These are phyloP conservation scores for Calonectria fujianensis DNA, from an alignment of 2,329 filamentous ascomycete genomes.

Conservation along the genomic window DNA sequence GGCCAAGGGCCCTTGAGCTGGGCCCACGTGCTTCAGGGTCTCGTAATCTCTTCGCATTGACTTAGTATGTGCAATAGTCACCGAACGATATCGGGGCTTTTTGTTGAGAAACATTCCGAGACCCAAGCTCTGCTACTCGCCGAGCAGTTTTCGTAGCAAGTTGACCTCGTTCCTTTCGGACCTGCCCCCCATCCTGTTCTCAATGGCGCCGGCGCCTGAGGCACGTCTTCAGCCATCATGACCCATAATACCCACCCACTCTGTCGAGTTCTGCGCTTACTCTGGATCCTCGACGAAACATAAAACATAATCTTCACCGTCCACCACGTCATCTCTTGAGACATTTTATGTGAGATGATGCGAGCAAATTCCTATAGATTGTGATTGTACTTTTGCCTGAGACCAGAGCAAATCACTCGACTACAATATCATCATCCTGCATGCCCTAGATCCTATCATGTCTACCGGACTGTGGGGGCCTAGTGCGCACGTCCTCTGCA, in stretches of 20 bases:
- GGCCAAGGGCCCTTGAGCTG: conserved; percentile 1
- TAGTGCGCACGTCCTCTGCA: conserved; percentile 19
- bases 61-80: conserved; percentile 3
- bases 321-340: background rate
- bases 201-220: background rate
- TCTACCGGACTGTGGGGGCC: background rate
- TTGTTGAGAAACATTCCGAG: conserved; percentile 34
- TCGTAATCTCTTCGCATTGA: conserved; percentile 6
- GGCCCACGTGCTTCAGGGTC: conserved; percentile 35
- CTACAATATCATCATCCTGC: conserved; percentile 11
- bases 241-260: conserved; percentile 10
- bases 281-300: background rate
- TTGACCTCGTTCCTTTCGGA: conserved; percentile 1
- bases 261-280: background rate
- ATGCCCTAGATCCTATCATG: background rate
- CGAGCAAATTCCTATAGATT: background rate
- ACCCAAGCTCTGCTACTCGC: conserved; percentile 1
- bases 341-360: conserved; percentile 20
- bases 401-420: conserved; percentile 3
- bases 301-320: conserved; percentile 3
- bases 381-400: background rate
- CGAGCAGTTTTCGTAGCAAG: background rate
- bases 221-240: conserved; percentile 1
- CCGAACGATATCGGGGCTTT: conserved; percentile 39
- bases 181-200: background rate